These are phyloP conservation scores for Ustilago nuda DNA, from an alignment of 1,284 basidiomycete species.

Conservation along the genomic window DNA sequence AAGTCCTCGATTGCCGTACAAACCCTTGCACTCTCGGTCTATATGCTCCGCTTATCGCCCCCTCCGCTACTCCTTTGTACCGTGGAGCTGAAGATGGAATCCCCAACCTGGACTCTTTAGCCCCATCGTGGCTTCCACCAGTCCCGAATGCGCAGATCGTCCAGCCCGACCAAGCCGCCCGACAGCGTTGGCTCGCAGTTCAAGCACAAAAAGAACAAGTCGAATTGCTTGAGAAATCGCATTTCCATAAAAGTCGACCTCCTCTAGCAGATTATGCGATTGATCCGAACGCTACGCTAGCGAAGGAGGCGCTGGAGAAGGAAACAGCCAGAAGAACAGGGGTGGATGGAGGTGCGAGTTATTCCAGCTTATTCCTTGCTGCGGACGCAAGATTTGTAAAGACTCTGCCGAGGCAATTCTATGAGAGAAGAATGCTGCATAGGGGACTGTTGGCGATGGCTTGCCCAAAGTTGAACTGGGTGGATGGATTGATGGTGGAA, in stretches of 20 bases:
- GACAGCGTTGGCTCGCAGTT: constrained; percentile 18
- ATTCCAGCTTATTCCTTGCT: constrained; percentile 45
- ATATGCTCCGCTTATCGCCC: constrained; percentile 61
- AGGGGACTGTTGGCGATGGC: constrained; percentile 66
- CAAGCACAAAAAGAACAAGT: constrained; percentile 33
- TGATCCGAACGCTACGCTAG: constrained; percentile 30
- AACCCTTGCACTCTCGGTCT: constrained; percentile 67
- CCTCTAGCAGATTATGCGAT: constrained; percentile 33
- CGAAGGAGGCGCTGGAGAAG: constrained; percentile 24
- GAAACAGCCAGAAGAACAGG: constrained; percentile 20
- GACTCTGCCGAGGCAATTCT: constrained; percentile 55
- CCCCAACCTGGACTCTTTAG: constrained; percentile 9
- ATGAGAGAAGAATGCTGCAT: constrained; percentile 56
- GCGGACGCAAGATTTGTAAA: constrained; percentile 59
- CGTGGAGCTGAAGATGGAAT: constrained; percentile 13
- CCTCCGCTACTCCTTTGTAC: constrained; percentile 14
- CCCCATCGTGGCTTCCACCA: constrained; percentile 48
- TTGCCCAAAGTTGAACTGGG: constrained; percentile 60
- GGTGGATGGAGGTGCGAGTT: constrained; percentile 10
- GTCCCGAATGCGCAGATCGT: constrained; percentile 61
- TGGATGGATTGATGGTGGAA: constrained; percentile 61
- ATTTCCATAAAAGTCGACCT: constrained; percentile 63
- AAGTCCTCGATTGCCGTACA: constrained; percentile 61
- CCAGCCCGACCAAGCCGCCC: constrained; percentile 52
- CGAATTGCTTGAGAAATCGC: constrained; percentile 58